Percentiles rank a stretch among this genome's conserved stretches.
Evolutionary conservation across 163 green algal genomes (phyloP).

Genomic region (Trebouxiophyceae sp.): DNA sequence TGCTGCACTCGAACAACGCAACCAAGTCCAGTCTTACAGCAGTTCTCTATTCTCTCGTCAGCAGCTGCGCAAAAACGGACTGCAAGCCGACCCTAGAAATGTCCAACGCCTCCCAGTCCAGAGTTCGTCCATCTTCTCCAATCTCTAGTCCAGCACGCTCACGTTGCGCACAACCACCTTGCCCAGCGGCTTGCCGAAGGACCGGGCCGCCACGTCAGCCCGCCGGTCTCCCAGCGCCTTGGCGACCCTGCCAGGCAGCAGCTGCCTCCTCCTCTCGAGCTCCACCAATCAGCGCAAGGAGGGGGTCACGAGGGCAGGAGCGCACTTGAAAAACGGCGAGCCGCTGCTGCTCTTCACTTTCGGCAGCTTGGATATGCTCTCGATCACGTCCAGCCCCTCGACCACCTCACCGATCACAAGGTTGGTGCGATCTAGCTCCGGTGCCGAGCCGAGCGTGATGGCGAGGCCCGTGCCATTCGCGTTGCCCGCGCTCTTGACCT

Average conservation of each 20-base stretch:
- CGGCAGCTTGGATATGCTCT: slow-evolving; percentile 26
- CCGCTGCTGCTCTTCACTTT: slow-evolving; percentile 39
- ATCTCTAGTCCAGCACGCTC: too few relatives aligned
- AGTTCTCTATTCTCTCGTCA: too few relatives aligned
- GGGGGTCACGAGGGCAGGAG: not conserved
- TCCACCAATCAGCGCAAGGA: not conserved
- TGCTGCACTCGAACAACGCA: too few relatives aligned
- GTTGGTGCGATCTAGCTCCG: slow-evolving; percentile 54
- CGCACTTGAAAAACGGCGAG: slow-evolving; percentile 35
- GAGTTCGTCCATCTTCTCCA: too few relatives aligned
- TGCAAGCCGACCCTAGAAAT: too few relatives aligned
- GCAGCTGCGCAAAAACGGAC: too few relatives aligned
- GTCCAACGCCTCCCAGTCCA: too few relatives aligned
- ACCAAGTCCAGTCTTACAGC: too few relatives aligned
- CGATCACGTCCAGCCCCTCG: slow-evolving; percentile 34
- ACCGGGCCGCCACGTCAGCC: slow-evolving; percentile 33
- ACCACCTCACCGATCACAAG: slow-evolving; percentile 55
- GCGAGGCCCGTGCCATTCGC: slow-evolving; percentile 57
- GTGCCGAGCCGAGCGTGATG: slow-evolving; percentile 45
- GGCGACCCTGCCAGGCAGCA: slow-evolving; percentile 10
- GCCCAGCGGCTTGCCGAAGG: slow-evolving; percentile 34
- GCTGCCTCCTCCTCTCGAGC: not conserved
- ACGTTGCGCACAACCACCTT: slow-evolving; percentile 27
- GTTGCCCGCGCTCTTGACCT: slow-evolving; percentile 27
- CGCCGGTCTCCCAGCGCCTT: slow-evolving; percentile 40